phyloP scores from a whole-genome alignment of 345 rosid genomes.

The Anastatica hierochuntica region DNA sequence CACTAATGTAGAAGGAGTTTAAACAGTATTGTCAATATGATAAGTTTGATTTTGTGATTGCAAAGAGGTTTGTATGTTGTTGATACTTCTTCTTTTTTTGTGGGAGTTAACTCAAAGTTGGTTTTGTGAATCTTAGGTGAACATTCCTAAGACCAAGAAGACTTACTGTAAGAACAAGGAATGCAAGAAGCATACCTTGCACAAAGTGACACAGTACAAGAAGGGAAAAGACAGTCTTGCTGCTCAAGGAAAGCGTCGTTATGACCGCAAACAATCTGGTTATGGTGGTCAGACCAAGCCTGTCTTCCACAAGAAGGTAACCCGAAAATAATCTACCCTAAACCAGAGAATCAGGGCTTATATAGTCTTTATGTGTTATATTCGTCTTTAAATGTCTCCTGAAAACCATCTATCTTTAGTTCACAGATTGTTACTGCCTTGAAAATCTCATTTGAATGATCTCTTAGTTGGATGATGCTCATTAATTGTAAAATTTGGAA shows the following conservation, averaged over 20 bases:
- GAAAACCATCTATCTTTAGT: background rate
- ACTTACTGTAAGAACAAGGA: conserved; percentile 77
- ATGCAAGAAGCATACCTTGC: conserved; percentile 83
- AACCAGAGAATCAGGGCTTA: too few species aligned
- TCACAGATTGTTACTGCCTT: background rate
- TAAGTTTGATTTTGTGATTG: background rate
- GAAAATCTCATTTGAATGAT: background rate
- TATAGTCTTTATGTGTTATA: too few species aligned
- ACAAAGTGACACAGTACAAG: conserved; percentile 84
- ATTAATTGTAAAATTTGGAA: background rate
- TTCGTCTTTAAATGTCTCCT: too few species aligned
- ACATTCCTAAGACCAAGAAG: conserved; percentile 82
- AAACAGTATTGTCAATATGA: background rate
- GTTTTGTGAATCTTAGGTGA: conserved; percentile 40
- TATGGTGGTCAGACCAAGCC: conserved; percentile 93
- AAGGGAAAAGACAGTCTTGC: conserved; percentile 88
- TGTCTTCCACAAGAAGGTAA: conserved; percentile 86
- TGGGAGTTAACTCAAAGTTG: background rate
- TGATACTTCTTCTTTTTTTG: background rate
- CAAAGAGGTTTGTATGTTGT: background rate
- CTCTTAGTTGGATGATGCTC: background rate
- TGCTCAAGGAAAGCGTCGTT: conserved; percentile 82
- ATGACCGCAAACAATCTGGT: conserved; percentile 78
- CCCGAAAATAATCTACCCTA: background rate
- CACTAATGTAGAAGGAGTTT: background rate